Evolutionary conservation across 2,329 filamentous ascomycete genomes (phyloP).

Genomic region (Amauroascus niger): DNA sequence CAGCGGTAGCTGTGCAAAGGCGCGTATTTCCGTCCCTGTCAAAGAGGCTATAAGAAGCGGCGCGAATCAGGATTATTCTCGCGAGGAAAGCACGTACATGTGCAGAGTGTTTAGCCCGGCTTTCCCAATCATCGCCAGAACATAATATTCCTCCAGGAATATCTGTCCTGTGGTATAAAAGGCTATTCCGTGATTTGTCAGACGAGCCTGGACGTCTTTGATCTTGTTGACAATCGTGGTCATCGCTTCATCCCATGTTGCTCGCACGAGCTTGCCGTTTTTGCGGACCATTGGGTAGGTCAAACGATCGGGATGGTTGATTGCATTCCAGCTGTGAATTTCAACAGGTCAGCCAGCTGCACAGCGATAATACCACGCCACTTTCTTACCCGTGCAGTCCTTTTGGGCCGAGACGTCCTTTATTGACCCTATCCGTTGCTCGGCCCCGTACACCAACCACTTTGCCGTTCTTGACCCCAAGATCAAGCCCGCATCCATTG

Average conservation of each 20-base stretch:
- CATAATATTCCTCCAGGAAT: slow-evolving; percentile 35
- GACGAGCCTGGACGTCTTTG: slow-evolving; percentile 23
- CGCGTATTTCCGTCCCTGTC: slow-evolving; percentile 34
- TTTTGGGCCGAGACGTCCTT: slow-evolving; percentile 30
- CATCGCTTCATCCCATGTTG: slow-evolving; percentile 35
- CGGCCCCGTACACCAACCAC: slow-evolving; percentile 32
- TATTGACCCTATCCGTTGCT: slow-evolving; percentile 28
- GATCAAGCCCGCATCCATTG: slow-evolving; percentile 31
- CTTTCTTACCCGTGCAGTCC: slow-evolving; percentile 26
- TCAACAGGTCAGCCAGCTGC: not conserved
- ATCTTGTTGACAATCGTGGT: slow-evolving; percentile 26
- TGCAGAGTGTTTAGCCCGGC: slow-evolving; percentile 32
- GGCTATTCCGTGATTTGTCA: slow-evolving; percentile 32
- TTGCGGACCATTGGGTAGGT: slow-evolving; percentile 28
- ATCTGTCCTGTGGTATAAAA: slow-evolving; percentile 35
- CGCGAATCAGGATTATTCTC: not conserved
- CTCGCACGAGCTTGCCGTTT: slow-evolving; percentile 28
- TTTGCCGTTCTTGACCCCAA: slow-evolving; percentile 30
- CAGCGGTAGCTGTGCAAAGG: slow-evolving; percentile 33
- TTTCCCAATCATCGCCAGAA: slow-evolving; percentile 32
- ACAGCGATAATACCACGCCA: not conserved
- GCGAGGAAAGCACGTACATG: slow-evolving; percentile 22
- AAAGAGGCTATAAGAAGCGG: not conserved
- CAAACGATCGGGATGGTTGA: slow-evolving; percentile 25
- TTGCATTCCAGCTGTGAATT: slow-evolving; percentile 23